Conservation (phyloP, 2,329 filamentous ascomycete species). For the Microdochium trichocladiopsis region DNA sequence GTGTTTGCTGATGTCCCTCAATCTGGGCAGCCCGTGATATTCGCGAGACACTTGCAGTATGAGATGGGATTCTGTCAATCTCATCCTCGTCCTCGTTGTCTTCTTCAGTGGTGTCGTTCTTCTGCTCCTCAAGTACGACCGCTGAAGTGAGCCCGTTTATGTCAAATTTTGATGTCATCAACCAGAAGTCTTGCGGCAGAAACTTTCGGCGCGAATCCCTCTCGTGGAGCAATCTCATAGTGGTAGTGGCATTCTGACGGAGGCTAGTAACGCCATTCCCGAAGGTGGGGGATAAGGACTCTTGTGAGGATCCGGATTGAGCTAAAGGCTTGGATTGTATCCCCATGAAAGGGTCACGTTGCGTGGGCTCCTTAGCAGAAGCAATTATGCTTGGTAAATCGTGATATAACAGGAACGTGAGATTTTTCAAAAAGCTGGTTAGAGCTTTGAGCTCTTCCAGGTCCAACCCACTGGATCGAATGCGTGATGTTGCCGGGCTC, state of each 20-base stretch:
- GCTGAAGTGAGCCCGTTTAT: conserved; percentile 82
- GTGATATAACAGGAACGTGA: conserved; percentile 86
- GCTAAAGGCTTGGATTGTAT: background rate
- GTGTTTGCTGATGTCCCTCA: conserved; percentile 59
- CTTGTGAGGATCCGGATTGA: background rate
- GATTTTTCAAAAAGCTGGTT: conserved; percentile 79
- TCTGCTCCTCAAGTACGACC: conserved; percentile 82
- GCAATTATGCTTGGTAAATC: conserved; percentile 57
- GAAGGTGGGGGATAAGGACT: conserved; percentile 16
- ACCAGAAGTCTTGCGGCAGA: conserved; percentile 77
- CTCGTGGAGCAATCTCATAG: conserved; percentile 85
- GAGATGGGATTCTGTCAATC: conserved; percentile 16
- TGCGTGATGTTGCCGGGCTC: conserved; percentile 35
- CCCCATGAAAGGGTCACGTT: conserved; percentile 12
- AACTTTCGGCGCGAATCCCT: conserved; percentile 85
- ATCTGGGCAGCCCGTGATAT: conserved; percentile 56
- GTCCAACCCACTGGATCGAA: conserved; percentile 60
- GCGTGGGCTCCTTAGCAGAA: conserved; percentile 12
- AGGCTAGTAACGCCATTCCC: conserved; percentile 74
- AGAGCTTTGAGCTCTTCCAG: conserved; percentile 66
- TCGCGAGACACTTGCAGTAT: conserved; percentile 44
- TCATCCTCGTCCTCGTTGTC: conserved; percentile 42
- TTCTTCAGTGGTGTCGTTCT: conserved; percentile 60
- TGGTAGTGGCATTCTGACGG: conserved; percentile 69
- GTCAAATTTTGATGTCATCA: conserved; percentile 84